Base-by-base conservation (phyloP, 768 basidiomycete genomes). In the Phanerochaete sordida region DNA sequence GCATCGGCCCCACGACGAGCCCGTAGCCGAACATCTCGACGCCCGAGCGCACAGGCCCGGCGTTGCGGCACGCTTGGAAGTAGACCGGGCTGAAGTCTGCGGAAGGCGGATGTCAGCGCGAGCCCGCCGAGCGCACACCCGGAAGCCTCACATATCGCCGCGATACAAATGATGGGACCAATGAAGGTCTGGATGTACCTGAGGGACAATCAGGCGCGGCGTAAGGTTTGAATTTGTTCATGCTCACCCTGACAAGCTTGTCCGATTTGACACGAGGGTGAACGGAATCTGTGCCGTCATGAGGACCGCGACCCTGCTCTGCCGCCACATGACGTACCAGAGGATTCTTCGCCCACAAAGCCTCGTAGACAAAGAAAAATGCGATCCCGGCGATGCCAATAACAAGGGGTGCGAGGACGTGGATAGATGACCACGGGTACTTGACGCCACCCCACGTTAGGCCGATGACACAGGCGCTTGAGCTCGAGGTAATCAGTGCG, bases 61-160 rank as follows among this genome's bases (percentile, higher is more conserved):
- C 68, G 11, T 66, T 68, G 59, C 72, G 74, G 66, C 73, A 75
- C 1, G 78, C 77, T 62, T 80, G 79, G 56, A 74, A 79, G 65
- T 77, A 80, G 15, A 74, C 70, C 3, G 77, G 76, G 5, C 74
- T 64, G 62, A 74, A 79, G 60, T 76, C 76, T 74, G 24, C 49
- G 21, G 23, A 4, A n/a, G n/a, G 21, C n/a, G 2, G 26, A n/a
- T n/a, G 13, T 52, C 3, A 39, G 21, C 13, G 30, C 7, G 64
- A n/a, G 7, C 19, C 39, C 31, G 13, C 24, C 3, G 23, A 51
- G 12, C 55, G 58, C 5, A 6, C 8, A 23, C 1, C 57, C 50
- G n/a, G 55, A 50, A 26, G 28, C 12, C 53, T 23, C 35, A 62
- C 61, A 62, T 24, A 55, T 54, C 13, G 39, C 3, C 31, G 39